Evolutionary conservation across 1,284 basidiomycete species (phyloP).

Genomic region (Puccinia polysora): DNA sequence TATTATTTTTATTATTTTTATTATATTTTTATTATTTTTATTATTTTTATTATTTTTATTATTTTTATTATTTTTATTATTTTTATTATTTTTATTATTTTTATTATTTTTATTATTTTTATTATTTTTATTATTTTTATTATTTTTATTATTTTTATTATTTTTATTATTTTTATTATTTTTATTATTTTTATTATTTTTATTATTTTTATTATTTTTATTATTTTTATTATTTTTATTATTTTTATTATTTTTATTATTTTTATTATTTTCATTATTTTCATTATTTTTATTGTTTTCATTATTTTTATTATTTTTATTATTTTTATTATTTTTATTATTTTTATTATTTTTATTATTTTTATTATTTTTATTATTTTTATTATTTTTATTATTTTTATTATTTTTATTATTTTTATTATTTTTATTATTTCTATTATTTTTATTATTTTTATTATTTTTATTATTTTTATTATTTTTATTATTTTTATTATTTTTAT

Average conservation of each 20-base stretch:
- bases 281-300: background rate
- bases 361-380: background rate
- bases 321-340: background rate
- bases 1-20: background rate
- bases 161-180: no score
- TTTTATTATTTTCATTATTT: background rate
- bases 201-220: background rate
- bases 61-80: background rate
- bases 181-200: background rate
- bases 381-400: background rate
- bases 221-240: background rate
- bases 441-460: background rate
- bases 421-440: background rate
- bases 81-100: no score
- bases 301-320: background rate
- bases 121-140: background rate
- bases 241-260: background rate
- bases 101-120: background rate
- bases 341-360: background rate
- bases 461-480: background rate
- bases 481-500: background rate
- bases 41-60: background rate
- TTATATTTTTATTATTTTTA: background rate
- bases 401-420: background rate
- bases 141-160: background rate